Percentiles rank a stretch among this genome's conserved stretches.
Evolutionary conservation across 2,329 filamentous ascomycete species (phyloP).

Genomic region (Teratosphaeria nubilosa): DNA sequence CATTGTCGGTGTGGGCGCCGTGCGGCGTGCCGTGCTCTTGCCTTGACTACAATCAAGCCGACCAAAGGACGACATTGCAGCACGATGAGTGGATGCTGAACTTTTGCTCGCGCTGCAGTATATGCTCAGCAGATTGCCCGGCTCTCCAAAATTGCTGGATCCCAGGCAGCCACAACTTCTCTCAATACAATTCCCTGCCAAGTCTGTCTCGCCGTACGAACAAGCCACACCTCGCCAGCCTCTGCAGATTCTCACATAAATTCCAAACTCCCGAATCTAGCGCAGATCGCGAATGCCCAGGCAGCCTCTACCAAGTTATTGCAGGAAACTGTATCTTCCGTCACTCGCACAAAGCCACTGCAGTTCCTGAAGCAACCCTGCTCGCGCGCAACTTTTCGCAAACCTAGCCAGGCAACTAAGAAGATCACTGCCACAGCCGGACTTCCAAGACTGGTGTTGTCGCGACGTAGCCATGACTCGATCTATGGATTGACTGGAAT

Average conservation of each 20-base stretch:
- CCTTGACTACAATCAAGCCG: background rate
- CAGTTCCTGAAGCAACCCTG: background rate
- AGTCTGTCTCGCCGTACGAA: background rate
- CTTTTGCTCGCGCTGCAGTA: no score
- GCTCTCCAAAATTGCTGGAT: no score
- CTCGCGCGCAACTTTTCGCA: background rate
- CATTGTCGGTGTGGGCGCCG: background rate
- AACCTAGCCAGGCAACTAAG: background rate
- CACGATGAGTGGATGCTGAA: no score
- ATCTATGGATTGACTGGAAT: background rate
- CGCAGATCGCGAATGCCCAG: background rate
- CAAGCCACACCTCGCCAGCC: background rate
- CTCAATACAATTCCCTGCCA: background rate
- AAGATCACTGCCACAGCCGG: background rate
- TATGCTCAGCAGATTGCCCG: no score
- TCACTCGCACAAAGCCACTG: background rate
- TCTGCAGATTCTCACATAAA: background rate
- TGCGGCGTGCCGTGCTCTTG: background rate
- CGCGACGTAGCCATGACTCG: background rate
- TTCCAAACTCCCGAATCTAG: background rate
- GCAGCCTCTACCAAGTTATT: background rate
- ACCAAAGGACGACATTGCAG: no score
- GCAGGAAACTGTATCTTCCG: background rate
- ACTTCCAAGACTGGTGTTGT: background rate
- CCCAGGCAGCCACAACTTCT: background rate